phyloP scores from a whole-genome alignment of 371 early-diverging fungal genomes.

The Mortierella sp. region DNA sequence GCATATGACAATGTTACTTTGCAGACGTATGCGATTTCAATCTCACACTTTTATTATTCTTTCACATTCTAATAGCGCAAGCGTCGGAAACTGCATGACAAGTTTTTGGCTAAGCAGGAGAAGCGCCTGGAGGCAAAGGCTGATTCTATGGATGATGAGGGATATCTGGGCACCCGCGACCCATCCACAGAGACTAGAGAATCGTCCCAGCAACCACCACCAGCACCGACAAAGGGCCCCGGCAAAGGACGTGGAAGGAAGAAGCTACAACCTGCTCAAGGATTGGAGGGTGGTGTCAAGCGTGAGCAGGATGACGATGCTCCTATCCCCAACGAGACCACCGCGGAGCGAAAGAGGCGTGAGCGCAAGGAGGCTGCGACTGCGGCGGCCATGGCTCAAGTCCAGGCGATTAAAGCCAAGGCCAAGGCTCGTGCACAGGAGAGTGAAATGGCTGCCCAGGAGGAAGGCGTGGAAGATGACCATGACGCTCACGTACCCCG shows the following conservation, averaged over 20 bases:
- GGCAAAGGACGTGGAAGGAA: constrained; percentile 46
- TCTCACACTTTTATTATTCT: background rate
- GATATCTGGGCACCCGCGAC: constrained; percentile 30
- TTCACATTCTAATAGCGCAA: constrained; percentile 31
- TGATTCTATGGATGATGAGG: constrained; percentile 29
- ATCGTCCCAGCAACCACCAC: constrained; percentile 7
- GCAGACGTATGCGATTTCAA: constrained; percentile 1
- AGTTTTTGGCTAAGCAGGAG: constrained; percentile 41
- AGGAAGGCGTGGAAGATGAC: constrained; percentile 34
- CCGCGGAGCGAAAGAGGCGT: constrained; percentile 40
- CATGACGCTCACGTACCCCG: constrained; percentile 42
- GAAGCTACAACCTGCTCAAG: constrained; percentile 27
- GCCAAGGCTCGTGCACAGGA: constrained; percentile 44
- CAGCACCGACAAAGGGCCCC: constrained; percentile 13
- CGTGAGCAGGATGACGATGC: constrained; percentile 18
- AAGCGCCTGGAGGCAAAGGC: constrained; percentile 24
- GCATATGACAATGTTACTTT: too few relatives aligned
- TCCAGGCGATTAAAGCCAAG: constrained; percentile 47
- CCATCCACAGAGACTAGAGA: constrained; percentile 12
- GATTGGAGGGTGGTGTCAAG: constrained; percentile 14
- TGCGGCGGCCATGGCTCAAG: constrained; percentile 45
- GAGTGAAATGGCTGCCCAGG: constrained; percentile 18
- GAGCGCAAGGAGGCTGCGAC: constrained; percentile 43
- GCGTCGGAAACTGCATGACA: constrained; percentile 52
- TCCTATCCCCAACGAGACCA: constrained; percentile 33